Evolutionary conservation across 148 eudicot species (phyloP).

Genomic region (Rhododendron molle): DNA sequence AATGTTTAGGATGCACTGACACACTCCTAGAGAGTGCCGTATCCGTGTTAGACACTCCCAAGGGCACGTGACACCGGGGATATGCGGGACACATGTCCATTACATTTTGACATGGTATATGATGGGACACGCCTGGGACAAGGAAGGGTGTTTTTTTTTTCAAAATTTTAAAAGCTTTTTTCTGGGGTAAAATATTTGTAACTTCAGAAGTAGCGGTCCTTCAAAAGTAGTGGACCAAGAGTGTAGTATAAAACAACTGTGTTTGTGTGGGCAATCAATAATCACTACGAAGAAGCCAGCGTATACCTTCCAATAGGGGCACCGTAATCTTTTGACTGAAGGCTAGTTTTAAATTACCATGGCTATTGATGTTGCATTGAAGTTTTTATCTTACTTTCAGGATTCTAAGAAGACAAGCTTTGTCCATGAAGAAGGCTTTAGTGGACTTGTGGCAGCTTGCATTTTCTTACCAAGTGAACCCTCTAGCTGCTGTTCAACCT

Average conservation of each 20-base stretch:
- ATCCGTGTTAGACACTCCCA: not conserved
- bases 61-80: not conserved
- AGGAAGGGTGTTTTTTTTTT: not conserved
- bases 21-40: not conserved
- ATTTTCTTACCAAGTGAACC: constrained; percentile 98
- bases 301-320: not conserved
- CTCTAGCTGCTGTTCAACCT: constrained; percentile 84
- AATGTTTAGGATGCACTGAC: not conserved
- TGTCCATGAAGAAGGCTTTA: constrained; percentile 52
- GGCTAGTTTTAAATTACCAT: not conserved
- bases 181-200: not conserved
- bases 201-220: not conserved
- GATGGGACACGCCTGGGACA: not conserved
- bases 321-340: not conserved
- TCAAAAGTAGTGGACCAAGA: not conserved
- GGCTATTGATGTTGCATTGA: not conserved
- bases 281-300: not conserved
- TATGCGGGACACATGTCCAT: not conserved
- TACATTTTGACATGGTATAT: not conserved
- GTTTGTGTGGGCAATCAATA: not conserved
- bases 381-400: constrained; percentile 30
- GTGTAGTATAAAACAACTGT: not conserved
- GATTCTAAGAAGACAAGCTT: constrained; percentile 33
- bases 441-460: constrained; percentile 88
- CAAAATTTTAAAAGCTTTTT: not conserved